Percentiles rank a stretch among this genome's conserved stretches.
Evolutionary conservation across 1,284 basidiomycete species (phyloP).

Genomic region (Rhizopogon parksii): DNA sequence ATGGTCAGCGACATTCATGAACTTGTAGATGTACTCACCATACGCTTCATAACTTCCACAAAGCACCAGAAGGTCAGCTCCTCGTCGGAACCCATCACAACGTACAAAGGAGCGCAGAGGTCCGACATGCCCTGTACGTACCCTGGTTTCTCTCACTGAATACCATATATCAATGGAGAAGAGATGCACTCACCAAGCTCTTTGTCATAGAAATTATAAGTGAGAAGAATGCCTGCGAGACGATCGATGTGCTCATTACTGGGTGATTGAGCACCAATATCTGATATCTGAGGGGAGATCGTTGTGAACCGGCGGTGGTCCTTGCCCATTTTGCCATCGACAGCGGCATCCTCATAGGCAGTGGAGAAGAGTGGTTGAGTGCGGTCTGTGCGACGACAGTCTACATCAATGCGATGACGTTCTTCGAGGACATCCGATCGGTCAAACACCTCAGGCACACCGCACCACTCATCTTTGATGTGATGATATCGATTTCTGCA

Average conservation of each 20-base stretch:
- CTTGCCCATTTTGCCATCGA: conserved; percentile 44
- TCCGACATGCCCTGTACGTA: conserved; percentile 99
- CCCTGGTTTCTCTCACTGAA: conserved; percentile 35
- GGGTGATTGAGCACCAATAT: conserved; percentile 77
- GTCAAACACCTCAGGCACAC: conserved; percentile 73
- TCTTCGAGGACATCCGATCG: conserved; percentile 76
- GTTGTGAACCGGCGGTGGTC: conserved; percentile 48
- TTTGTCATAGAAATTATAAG: conserved; percentile 89
- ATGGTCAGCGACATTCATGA: conserved; percentile 5
- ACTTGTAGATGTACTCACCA: conserved; percentile 48
- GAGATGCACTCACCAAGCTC: conserved; percentile 63
- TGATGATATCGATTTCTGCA: conserved; percentile 60
- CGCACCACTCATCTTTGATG: conserved; percentile 75
- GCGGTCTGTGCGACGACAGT: conserved; percentile 95
- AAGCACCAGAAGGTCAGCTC: conserved; percentile 94
- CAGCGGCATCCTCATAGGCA: conserved; percentile 26
- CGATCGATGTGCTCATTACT: conserved; percentile 83
- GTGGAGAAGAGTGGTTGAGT: conserved; percentile 80
- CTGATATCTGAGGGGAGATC: conserved; percentile 62
- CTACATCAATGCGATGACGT: conserved; percentile 87
- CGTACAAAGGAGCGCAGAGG: conserved; percentile 88
- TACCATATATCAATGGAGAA: conserved; percentile 13
- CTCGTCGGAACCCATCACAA: conserved; percentile 86
- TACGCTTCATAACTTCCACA: conserved; percentile 89
- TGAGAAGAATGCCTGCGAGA: conserved; percentile 77